phyloP scores from a whole-genome alignment of 352 stramenopile genomes.

The Thalassiosira hispida region DNA sequence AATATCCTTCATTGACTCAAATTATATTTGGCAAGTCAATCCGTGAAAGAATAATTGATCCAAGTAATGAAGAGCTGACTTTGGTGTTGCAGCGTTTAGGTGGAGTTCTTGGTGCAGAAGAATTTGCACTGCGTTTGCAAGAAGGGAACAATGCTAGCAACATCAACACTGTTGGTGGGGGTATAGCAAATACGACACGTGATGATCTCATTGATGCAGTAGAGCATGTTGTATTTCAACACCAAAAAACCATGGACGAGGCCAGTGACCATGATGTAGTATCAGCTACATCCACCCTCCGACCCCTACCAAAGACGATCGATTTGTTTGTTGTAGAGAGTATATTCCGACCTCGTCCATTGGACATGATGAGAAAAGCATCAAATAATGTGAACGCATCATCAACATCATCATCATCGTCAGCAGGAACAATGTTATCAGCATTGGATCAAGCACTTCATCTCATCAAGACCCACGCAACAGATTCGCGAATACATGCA shows the following conservation, averaged over 20 bases:
- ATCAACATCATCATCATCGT: not conserved
- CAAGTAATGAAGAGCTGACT: conserved; percentile 63
- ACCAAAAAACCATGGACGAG: conserved; percentile 6
- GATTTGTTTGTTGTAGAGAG: conserved; percentile 75
- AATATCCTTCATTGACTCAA: conserved; percentile 25
- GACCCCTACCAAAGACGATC: conserved; percentile 38
- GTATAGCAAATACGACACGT: not conserved
- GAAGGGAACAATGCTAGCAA: conserved; percentile 10
- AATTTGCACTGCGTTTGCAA: conserved; percentile 50
- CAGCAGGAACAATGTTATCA: conserved; percentile 27
- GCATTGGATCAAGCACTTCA: conserved; percentile 35
- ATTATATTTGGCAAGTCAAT: conserved; percentile 60
- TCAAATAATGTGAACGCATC: not conserved
- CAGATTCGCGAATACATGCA: conserved; percentile 13
- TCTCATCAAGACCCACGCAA: conserved; percentile 25
- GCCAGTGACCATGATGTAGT: not conserved
- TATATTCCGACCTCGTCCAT: conserved; percentile 60
- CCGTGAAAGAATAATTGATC: conserved; percentile 47
- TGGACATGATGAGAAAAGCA: conserved; percentile 28
- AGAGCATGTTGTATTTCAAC: conserved; percentile 44
- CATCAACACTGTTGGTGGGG: not conserved
- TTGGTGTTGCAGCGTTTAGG: conserved; percentile 58
- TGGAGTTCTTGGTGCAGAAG: conserved; percentile 36
- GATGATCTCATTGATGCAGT: conserved; percentile 54
- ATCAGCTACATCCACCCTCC: too few relatives aligned